phyloP scores from a whole-genome alignment of 768 basidiomycete genomes.

The Steccherinum ochraceum region DNA sequence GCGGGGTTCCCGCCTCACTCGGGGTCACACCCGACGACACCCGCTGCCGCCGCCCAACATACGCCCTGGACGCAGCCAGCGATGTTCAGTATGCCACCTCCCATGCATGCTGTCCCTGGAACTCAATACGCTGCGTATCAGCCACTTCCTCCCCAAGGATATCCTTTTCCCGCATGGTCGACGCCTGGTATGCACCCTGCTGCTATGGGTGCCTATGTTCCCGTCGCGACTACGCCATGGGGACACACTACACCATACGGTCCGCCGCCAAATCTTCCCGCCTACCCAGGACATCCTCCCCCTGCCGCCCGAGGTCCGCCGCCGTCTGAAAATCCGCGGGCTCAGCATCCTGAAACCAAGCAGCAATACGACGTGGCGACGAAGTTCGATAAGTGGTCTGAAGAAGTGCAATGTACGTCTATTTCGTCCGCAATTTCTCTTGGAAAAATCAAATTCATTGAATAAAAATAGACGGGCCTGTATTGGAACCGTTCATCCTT shows the following conservation, averaged over 20 bases:
- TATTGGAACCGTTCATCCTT: constrained; percentile 54
- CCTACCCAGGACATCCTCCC: no score
- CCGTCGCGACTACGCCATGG: no score
- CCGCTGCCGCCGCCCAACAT: constrained; percentile 8
- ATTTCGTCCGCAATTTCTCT: no score
- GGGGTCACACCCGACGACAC: no score
- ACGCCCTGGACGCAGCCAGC: constrained; percentile 9
- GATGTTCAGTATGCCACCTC: background rate
- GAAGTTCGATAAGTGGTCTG: constrained; percentile 29
- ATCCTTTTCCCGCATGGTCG: constrained; percentile 13
- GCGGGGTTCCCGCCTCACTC: background rate
- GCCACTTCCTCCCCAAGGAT: no score
- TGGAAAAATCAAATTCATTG: no score
- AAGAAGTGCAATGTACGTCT: constrained; percentile 37
- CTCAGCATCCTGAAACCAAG: constrained; percentile 18
- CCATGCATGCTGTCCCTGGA: constrained; percentile 10
- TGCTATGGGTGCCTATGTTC: no score
- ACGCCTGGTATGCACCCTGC: background rate
- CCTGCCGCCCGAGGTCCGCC: constrained; percentile 18
- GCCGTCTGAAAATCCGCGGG: constrained; percentile 21
- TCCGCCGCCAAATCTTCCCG: no score
- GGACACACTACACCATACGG: constrained; percentile 20
- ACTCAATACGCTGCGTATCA: constrained; percentile 24
- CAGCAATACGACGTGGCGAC: background rate
- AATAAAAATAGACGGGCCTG: constrained; percentile 51